Conservation (phyloP, 768 basidiomycete genomes). For the Cytidiella melzeri region DNA sequence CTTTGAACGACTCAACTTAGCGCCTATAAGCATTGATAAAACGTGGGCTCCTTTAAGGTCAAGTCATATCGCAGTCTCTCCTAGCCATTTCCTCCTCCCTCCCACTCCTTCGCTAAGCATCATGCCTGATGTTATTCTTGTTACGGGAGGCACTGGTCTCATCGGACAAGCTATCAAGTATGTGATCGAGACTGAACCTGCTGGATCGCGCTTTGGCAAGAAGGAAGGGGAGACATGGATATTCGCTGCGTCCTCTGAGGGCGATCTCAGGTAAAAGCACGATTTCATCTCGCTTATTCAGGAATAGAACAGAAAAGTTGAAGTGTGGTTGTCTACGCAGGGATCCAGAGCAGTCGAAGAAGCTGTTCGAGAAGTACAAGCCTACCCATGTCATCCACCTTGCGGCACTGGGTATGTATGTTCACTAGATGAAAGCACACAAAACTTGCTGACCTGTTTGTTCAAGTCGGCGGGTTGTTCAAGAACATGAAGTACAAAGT, state of each 20-base stretch:
- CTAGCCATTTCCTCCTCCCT: not conserved
- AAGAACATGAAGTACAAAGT: constrained; percentile 95
- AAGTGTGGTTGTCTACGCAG: too few species aligned
- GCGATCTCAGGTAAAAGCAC: constrained; percentile 76
- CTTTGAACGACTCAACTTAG: too few species aligned
- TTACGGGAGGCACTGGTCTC: constrained; percentile 82
- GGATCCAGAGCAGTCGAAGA: constrained; percentile 59
- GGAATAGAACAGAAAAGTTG: too few species aligned
- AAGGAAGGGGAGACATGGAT: constrained; percentile 77
- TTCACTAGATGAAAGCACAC: not conserved
- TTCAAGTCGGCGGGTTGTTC: constrained; percentile 86
- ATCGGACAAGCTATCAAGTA: constrained; percentile 82
- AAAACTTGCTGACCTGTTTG: not conserved
- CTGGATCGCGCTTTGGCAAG: constrained; percentile 75
- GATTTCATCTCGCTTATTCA: too few species aligned
- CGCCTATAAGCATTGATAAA: too few species aligned
- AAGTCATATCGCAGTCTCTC: not conserved
- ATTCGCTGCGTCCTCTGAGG: constrained; percentile 73
- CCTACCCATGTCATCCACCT: constrained; percentile 97
- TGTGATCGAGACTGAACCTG: constrained; percentile 72
- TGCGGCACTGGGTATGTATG: constrained; percentile 75
- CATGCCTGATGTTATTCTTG: constrained; percentile 49
- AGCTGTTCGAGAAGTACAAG: constrained; percentile 83
- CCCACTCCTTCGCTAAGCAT: not conserved
- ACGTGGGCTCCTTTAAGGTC: too few species aligned